Base-by-base conservation (phyloP, 768 basidiomycete genomes). In the Auriscalpium orientale region DNA sequence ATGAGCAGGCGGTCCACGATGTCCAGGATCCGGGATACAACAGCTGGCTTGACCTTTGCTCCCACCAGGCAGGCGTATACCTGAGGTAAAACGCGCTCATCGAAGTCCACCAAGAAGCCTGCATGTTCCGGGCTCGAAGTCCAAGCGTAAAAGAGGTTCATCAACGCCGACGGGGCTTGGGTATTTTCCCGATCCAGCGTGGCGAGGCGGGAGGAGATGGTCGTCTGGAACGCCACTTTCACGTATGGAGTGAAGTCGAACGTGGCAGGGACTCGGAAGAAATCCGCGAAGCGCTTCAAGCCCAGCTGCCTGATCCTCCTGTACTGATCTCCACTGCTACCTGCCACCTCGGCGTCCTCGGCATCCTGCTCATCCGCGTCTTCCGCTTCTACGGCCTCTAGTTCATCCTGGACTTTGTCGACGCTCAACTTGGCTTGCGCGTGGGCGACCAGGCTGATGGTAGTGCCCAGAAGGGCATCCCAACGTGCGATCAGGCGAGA, bases 111-210 rank as follows among this genome's bases (percentile, higher is more conserved):
- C 28, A 98, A 75, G 67, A 83, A 85, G 9, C 67, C 66, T n/a
- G 79, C 75, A 57, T 84, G 79, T 12, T 82, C 75, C 2, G 72
- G 74, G 16, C 79, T 74, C 15, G 75, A 67, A 0, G 90, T 81
- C 89, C 94, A 95, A 7, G 79, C 72, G 56, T 83, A 79, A 71
- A 97, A 89, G 20, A 98, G 74, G 40, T 97, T 93, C 45, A 99
- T 73, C 16, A 95, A 75, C 0, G 90, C 84, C 0, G 94, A 95
- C 0, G 95, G 94, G 0, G 91, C 79, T 68, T 98, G 95, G 0
- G 88, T 91, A 64, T 95, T 98, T 69, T 98, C 97, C 45, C 71
- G 76, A 57, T 88, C 85, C 22, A 98, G 75, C 4, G 73, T 69
- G 0, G 81, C 72, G 21, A 99, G 76, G 7, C 97, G 88, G 0